These are phyloP conservation scores for Kazachstania viticola DNA, from an alignment of 805 yeast species.

Conservation along the genomic window DNA sequence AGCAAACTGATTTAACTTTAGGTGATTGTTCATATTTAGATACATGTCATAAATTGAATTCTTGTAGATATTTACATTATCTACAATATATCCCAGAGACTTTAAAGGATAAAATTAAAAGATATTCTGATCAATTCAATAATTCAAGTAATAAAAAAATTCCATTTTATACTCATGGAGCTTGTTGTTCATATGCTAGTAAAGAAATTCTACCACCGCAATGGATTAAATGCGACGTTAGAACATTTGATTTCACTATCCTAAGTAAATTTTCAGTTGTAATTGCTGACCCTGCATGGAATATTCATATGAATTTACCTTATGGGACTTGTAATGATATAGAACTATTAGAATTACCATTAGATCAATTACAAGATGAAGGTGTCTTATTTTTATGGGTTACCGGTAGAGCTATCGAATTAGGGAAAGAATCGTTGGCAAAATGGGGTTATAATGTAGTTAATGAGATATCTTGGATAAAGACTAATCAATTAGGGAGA, in stretches of 20 bases:
- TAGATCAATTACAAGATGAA: constrained; percentile 64
- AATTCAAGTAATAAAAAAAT: constrained; percentile 11
- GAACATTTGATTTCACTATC: constrained; percentile 53
- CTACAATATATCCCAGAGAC: constrained; percentile 30
- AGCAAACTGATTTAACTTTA: constrained; percentile 53
- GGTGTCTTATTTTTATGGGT: constrained; percentile 87
- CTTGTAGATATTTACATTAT: constrained; percentile 78
- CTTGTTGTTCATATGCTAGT: constrained; percentile 25
- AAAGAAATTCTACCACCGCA: constrained; percentile 46
- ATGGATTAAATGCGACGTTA: constrained; percentile 80
- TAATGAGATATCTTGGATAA: constrained; percentile 85
- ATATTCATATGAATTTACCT: constrained; percentile 79
- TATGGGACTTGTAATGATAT: constrained; percentile 70
- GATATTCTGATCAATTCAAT: constrained; percentile 16
- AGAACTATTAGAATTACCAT: constrained; percentile 55
- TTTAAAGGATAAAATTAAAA: constrained; percentile 13
- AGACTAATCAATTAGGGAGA: constrained; percentile 74
- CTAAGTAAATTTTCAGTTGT: constrained; percentile 77
- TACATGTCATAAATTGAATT: constrained; percentile 77
- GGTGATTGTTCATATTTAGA: constrained; percentile 94
- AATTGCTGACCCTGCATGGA: constrained; percentile 95
- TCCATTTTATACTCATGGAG: constrained; percentile 27
- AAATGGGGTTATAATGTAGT: constrained; percentile 75
- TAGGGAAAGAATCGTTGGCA: constrained; percentile 64
- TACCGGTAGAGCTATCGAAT: constrained; percentile 85